Evolutionary conservation across 352 stramenopile genomes (phyloP).

Genomic region (Globisporangium echinulatum): DNA sequence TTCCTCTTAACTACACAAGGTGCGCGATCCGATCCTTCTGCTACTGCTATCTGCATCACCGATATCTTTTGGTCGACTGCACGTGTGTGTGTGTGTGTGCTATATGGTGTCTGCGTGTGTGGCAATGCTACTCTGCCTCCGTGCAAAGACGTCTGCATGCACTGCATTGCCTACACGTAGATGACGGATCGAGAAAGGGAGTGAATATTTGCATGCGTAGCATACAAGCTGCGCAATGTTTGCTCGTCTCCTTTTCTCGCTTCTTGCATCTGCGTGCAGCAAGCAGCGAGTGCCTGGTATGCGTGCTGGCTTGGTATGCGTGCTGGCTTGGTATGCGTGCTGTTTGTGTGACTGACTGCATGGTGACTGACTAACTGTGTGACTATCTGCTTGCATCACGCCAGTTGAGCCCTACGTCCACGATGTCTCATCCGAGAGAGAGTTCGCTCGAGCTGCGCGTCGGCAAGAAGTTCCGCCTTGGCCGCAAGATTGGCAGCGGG

Average conservation of each 20-base stretch:
- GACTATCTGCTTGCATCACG: background rate
- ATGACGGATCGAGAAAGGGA: too few species aligned
- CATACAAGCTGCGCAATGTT: too few species aligned
- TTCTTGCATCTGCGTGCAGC: too few species aligned
- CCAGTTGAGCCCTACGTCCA: constrained; percentile 4
- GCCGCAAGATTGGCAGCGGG: constrained; percentile 98
- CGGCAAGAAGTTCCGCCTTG: constrained; percentile 99
- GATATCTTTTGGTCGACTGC: background rate
- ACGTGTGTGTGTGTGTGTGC: background rate
- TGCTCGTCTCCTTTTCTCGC: too few species aligned
- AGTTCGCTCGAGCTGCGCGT: constrained; percentile 95
- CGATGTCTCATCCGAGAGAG: constrained; percentile 60
- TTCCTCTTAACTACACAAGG: constrained; percentile 1
- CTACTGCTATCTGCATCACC: background rate
- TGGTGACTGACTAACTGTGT: too few species aligned
- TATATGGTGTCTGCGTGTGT: background rate
- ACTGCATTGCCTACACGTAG: background rate
- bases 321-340: too few species aligned
- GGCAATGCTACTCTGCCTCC: too few species aligned
- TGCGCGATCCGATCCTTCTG: background rate
- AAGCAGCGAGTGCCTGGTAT: too few species aligned
- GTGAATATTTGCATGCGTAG: too few species aligned
- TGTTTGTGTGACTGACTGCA: too few species aligned
- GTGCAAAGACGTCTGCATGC: background rate
- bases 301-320: too few species aligned